phyloP scores from a whole-genome alignment of 2,329 filamentous ascomycete species.

The Phialophora chinensis region DNA sequence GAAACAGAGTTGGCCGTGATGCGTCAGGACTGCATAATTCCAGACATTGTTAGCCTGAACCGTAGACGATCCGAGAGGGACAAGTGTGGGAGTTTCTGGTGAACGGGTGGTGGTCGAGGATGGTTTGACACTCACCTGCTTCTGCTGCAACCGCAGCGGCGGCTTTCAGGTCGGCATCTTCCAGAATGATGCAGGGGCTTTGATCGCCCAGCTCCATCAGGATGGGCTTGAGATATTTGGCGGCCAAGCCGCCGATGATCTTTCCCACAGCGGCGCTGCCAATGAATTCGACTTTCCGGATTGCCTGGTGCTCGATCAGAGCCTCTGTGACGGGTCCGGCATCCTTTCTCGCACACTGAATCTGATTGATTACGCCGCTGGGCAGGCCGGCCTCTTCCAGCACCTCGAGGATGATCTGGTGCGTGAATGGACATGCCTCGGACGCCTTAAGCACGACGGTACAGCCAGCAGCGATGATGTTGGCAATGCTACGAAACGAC shows the following conservation, averaged over 20 bases:
- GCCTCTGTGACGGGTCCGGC: conserved; percentile 75
- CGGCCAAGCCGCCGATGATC: conserved; percentile 78
- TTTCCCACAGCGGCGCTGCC: conserved; percentile 85
- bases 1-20: conserved; percentile 94
- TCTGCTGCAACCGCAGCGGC: conserved; percentile 64
- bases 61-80: too few species aligned
- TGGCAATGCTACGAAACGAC: conserved; percentile 84
- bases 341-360: conserved; percentile 75
- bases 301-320: conserved; percentile 69
- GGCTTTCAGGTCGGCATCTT: conserved; percentile 72
- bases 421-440: conserved; percentile 87
- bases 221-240: conserved; percentile 79
- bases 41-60: background rate
- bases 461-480: conserved; percentile 86
- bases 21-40: conserved; percentile 76
- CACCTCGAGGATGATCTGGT: conserved; percentile 75
- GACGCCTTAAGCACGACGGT: conserved; percentile 89
- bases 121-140: conserved; percentile 49
- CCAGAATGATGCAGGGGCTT: conserved; percentile 84
- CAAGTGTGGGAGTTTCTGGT: background rate
- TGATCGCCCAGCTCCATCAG: conserved; percentile 91
- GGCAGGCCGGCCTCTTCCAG: conserved; percentile 82
- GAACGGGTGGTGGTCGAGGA: too few species aligned
- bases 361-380: conserved; percentile 80
- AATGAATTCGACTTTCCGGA: conserved; percentile 85